Base-by-base conservation (phyloP, 495 filamentous ascomycete genomes). In the Lophiostoma macrostomum region DNA sequence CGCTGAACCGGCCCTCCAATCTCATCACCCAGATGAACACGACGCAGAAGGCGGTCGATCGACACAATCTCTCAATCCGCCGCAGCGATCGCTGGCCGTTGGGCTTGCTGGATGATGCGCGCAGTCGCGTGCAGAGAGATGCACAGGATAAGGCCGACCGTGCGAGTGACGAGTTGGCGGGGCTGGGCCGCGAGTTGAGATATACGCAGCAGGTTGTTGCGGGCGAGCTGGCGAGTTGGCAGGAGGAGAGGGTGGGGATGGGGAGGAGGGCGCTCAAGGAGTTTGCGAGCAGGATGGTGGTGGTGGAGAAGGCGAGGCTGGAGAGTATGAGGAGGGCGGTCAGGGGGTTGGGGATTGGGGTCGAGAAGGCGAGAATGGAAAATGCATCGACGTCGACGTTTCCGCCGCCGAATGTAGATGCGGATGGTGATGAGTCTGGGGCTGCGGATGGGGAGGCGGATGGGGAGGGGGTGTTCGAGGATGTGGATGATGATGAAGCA, bases 201-300 rank as follows among this genome's bases (percentile, higher is more conserved):
- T 96, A 94, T 66, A 96, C 90, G 42, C 91, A 96, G 70, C 87
- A 91, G 67, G 88, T 91, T 8, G 91, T 96, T 5, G 91, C 94
- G 11, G 76, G 81, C 6, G 94, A 99, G 67, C 66, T 99, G 52
- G 91, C 93, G 0, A 91, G 88, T 1, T 97, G 91, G 86, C 88
- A 95, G 61, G 89, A 93, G 12, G 81, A 88, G 74, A 82, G 90
- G 43, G 89, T 85, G 58, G 81, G 80, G 58, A 78, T 89, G 69
- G 90, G 86, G 2, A 73, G 81, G 23, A 81, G 79, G 56, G 86
- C 86, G 3, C 81, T 96, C 30, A 79, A 76, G 53, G 78, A 86
- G 13, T 80, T 95, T 61, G 91, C 86, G 29, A 81, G 75, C 69
- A 81, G 82, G 45, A 88, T 88, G 75, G 69, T 97, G 28, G 78